These are phyloP conservation scores for Colletotrichum phormii DNA, from an alignment of 2,329 filamentous ascomycete genomes.

Conservation along the genomic window DNA sequence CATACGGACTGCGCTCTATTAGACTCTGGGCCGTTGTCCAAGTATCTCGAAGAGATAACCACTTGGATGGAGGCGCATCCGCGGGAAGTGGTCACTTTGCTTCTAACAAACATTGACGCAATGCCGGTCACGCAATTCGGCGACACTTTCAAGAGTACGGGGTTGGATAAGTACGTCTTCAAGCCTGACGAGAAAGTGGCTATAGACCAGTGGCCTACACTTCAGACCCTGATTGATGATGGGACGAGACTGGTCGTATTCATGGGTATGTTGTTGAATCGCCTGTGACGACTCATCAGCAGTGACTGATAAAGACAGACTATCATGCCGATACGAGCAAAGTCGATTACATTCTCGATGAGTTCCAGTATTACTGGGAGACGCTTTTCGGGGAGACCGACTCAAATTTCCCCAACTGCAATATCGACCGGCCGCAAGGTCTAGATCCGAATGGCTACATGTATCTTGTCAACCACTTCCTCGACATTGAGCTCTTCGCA, in stretches of 20 bases:
- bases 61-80: constrained; percentile 69
- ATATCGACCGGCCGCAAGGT: constrained; percentile 69
- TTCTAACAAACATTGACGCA: constrained; percentile 72
- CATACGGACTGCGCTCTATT: constrained; percentile 72
- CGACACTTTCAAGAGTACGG: constrained; percentile 64
- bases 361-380: constrained; percentile 78
- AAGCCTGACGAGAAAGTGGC: constrained; percentile 55
- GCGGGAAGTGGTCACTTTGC: constrained; percentile 71
- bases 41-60: constrained; percentile 68
- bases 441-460: constrained; percentile 53
- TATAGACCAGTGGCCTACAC: constrained; percentile 75
- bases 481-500: constrained; percentile 46
- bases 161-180: constrained; percentile 69
- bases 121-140: constrained; percentile 67
- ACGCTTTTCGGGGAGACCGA: constrained; percentile 75
- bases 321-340: constrained; percentile 62
- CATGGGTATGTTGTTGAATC: constrained; percentile 61
- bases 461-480: constrained; percentile 58
- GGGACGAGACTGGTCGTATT: constrained; percentile 77
- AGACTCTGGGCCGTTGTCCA: constrained; percentile 67
- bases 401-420: constrained; percentile 71
- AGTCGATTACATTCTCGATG: constrained; percentile 72
- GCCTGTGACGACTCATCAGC: neutral
- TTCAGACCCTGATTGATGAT: constrained; percentile 72
- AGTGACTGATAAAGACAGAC: constrained; percentile 57